Evolutionary conservation across 345 rosid species (phyloP).

Genomic region (Sonneratia alba): DNA sequence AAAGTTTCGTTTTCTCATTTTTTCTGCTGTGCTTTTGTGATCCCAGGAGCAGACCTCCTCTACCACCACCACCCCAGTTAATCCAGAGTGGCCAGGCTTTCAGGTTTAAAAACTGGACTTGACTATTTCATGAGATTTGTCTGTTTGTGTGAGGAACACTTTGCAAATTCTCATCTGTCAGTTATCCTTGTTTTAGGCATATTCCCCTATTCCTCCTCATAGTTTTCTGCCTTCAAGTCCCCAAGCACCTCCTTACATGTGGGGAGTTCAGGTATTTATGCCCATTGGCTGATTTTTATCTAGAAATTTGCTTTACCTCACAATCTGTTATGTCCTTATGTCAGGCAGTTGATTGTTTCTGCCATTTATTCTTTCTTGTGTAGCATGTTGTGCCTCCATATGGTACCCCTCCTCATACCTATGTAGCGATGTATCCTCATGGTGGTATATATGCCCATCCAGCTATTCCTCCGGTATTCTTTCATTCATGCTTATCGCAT

Average conservation of each 20-base stretch:
- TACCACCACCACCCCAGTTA: conserved; percentile 45
- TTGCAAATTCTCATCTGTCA: conserved; percentile 9
- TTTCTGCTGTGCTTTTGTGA: conserved; percentile 6
- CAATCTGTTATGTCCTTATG: neutral
- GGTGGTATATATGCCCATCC: conserved; percentile 97
- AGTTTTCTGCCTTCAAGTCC: conserved; percentile 97
- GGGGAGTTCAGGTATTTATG: conserved; percentile 92
- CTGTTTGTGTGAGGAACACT: conserved; percentile 9
- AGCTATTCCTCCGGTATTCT: conserved; percentile 78
- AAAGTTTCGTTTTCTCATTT: neutral
- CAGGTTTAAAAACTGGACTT: conserved; percentile 44
- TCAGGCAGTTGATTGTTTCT: neutral
- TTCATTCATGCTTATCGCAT: conserved; percentile 12
- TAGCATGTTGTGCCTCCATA: conserved; percentile 98
- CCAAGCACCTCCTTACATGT: conserved; percentile 97
- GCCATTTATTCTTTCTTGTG: conserved; percentile 10
- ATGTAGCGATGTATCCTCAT: conserved; percentile 97
- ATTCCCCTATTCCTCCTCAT: conserved; percentile 90
- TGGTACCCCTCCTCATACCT: conserved; percentile 95
- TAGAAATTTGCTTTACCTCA: neutral
- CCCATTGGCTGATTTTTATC: neutral
- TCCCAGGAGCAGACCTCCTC: conserved; percentile 64
- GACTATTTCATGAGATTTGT: conserved; percentile 2
- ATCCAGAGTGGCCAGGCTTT: conserved; percentile 95
- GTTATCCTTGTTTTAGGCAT: conserved; percentile 47